phyloP scores from a whole-genome alignment of 129 eudicot genomes.

The Sambucus nigra region DNA sequence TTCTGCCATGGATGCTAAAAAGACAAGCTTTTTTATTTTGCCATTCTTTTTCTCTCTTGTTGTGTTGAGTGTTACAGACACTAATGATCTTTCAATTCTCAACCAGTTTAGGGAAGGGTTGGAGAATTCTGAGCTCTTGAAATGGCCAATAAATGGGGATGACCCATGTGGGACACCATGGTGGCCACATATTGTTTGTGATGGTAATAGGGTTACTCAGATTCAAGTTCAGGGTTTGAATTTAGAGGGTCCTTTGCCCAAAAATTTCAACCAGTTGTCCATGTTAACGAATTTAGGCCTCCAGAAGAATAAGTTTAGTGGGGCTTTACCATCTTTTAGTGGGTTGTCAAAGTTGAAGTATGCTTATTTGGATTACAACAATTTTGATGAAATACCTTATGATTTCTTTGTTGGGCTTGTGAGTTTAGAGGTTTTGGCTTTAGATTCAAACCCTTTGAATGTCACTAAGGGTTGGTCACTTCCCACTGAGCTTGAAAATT shows the following conservation, averaged over 20 bases:
- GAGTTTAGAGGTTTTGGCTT: slow-evolving; percentile 64
- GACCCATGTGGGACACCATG: slow-evolving; percentile 96
- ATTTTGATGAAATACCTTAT: slow-evolving; percentile 60
- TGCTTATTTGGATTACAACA: slow-evolving; percentile 71
- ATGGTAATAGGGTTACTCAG: slow-evolving; percentile 61
- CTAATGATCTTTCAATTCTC: slow-evolving; percentile 57
- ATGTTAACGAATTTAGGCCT: slow-evolving; percentile 71
- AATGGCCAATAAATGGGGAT: slow-evolving; percentile 63
- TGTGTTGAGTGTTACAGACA: slow-evolving; percentile 59
- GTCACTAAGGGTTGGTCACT: slow-evolving; percentile 67
- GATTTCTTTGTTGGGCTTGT: slow-evolving; percentile 77
- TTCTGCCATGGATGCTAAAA: slow-evolving; percentile 21
- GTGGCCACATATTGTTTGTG: slow-evolving; percentile 67
- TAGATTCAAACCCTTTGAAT: slow-evolving; percentile 71
- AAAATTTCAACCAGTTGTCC: slow-evolving; percentile 49
- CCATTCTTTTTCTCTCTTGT: slow-evolving; percentile 17
- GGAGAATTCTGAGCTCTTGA: slow-evolving; percentile 67
- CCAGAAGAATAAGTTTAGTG: slow-evolving; percentile 65
- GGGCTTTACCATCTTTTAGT: slow-evolving; percentile 66
- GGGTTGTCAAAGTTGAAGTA: slow-evolving; percentile 52
- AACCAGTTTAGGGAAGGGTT: slow-evolving; percentile 66
- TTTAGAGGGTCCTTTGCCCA: slow-evolving; percentile 70
- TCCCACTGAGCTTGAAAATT: slow-evolving; percentile 47
- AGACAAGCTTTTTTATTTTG: slow-evolving; percentile 17
- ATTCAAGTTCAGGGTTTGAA: slow-evolving; percentile 71